Evolutionary conservation across 1,139 yeast genomes (phyloP), one percentile per base, ranked within the genome.

Genomic region (Citeromyces siamensis): DNA sequence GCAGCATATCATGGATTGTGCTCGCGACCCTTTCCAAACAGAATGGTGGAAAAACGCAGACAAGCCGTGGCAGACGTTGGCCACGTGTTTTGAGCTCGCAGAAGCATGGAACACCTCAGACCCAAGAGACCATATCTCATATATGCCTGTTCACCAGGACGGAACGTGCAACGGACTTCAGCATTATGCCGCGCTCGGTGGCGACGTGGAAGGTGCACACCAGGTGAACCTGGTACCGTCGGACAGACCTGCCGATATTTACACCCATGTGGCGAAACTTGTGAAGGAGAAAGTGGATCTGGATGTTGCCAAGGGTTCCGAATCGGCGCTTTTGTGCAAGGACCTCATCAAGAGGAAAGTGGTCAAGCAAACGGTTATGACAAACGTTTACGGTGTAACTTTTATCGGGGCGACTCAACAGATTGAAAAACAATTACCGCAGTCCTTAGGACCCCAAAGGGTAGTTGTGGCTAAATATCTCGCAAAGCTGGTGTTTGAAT

Each of bases 91-190:
- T 48, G 98, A 90, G 54, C 58, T 90, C 39, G 59, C 66, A 26
- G 80, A 75, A 40, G 97, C 97, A 1, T 58, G 71, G 47, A 66
- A 75, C 42, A 60, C 77, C 41, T 72, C 68, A 5, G 84, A 85
- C 46, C 97, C 97, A 2, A 68, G 77, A 5, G 69, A 77, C 44
- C 86, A 59, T 50, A 60, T 79, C 18, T 81, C 94, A 2, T 85
- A 82, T 49, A 72, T 85, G 43, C 96, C 97, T 1, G 85, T 90
- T 12, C 97, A 90, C 55, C 96, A 86, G 59, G 98, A 90, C 59
- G 98, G 98, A 47, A 84, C 97, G 0, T 90, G 98, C 61, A 90
- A 90, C 53, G 98, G 98, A 6, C 66, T 90, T 41, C 98, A 90
- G 57, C 98, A 90, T 59, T 90, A 90, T 59, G 97, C 98, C 12